Evolutionary conservation across 2,329 filamentous ascomycete genomes (phyloP).

Genomic region (Alternaria gansuensis): DNA sequence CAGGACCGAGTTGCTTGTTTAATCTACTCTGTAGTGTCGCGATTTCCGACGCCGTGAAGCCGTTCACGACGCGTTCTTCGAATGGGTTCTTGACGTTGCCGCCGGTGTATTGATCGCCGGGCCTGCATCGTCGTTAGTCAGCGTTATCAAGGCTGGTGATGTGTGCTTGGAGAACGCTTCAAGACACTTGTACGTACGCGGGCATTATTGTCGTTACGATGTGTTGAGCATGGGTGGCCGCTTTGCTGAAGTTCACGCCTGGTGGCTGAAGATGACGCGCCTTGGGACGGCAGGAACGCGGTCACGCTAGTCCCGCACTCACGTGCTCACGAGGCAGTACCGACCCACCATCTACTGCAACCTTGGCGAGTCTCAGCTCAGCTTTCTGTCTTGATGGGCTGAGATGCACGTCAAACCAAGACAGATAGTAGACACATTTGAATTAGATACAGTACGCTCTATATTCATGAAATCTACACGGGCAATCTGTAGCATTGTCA

Average conservation of each 20-base stretch:
- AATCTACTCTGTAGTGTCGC: constrained; percentile 85
- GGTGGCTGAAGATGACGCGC: constrained; percentile 47
- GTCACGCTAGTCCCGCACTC: constrained; percentile 28
- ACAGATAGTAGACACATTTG: not conserved
- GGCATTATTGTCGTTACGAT: constrained; percentile 43
- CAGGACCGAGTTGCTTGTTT: constrained; percentile 92
- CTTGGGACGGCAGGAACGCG: constrained; percentile 35
- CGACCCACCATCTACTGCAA: constrained; percentile 10
- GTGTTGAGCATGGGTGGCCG: constrained; percentile 38
- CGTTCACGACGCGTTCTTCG: constrained; percentile 76
- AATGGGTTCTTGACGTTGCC: constrained; percentile 74
- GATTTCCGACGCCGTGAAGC: constrained; percentile 90
- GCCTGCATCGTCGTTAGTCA: constrained; percentile 40
- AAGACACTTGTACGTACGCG: constrained; percentile 41
- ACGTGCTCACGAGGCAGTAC: constrained; percentile 22
- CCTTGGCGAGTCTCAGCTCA: constrained; percentile 16
- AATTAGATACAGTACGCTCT: not conserved
- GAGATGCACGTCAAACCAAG: not conserved
- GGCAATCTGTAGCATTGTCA: not conserved
- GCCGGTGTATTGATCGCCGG: constrained; percentile 51
- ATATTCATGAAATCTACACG: not conserved
- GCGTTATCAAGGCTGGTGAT: not conserved
- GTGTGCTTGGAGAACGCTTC: not conserved
- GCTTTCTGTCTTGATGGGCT: not conserved
- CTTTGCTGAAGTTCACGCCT: constrained; percentile 36